Evolutionary conservation across 805 yeast genomes (phyloP).

Genomic region (Nakazawaea wyomingensis): DNA sequence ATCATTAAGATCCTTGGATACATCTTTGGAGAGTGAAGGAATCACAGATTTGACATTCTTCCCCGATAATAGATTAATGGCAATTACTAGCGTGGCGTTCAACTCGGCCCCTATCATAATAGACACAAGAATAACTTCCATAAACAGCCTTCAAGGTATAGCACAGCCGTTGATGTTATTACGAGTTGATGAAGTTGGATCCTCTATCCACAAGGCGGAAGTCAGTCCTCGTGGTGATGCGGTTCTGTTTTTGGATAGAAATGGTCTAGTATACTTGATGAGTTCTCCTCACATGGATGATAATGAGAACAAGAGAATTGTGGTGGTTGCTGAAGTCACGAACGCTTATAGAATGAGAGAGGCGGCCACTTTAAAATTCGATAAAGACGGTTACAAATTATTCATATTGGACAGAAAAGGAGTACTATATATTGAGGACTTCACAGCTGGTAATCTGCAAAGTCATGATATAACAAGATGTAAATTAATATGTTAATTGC

Average conservation of each 20-base stretch:
- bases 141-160: conserved; percentile 32
- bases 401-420: conserved; percentile 82
- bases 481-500: conserved; percentile 40
- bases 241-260: conserved; percentile 71
- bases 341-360: conserved; percentile 67
- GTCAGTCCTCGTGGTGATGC: conserved; percentile 86
- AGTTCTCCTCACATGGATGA: conserved; percentile 54
- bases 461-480: conserved; percentile 63
- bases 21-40: conserved; percentile 78
- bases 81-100: conserved; percentile 52
- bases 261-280: conserved; percentile 70
- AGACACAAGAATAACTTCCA: conserved; percentile 53
- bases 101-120: conserved; percentile 63
- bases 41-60: conserved; percentile 76
- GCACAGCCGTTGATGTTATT: conserved; percentile 58
- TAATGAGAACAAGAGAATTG: conserved; percentile 52
- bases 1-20: conserved; percentile 56
- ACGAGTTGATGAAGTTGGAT: conserved; percentile 76
- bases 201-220: conserved; percentile 65
- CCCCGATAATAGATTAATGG: conserved; percentile 56
- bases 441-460: conserved; percentile 79
- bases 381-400: conserved; percentile 76
- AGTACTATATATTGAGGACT: conserved; percentile 70
- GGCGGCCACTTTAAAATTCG: conserved; percentile 74
- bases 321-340: conserved; percentile 71